Conservation (phyloP, 2,329 filamentous ascomycete species). For the Fusarium annulatum region DNA sequence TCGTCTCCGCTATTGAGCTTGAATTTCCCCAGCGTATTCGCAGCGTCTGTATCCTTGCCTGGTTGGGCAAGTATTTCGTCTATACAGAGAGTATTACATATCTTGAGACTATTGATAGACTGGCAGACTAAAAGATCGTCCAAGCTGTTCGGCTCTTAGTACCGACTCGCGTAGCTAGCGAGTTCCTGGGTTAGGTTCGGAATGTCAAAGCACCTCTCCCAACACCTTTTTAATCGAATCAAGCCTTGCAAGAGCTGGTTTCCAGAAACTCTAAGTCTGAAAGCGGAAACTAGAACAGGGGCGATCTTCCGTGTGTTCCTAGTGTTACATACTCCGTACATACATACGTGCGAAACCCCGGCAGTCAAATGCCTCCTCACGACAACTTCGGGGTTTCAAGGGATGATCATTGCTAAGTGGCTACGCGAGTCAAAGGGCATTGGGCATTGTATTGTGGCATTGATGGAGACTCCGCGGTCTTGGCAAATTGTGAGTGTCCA, state of each 20-base stretch:
- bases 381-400: background rate
- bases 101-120: background rate
- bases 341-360: background rate
- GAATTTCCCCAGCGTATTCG: background rate
- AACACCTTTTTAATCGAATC: background rate
- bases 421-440: background rate
- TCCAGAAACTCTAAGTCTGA: background rate
- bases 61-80: background rate
- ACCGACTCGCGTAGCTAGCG: conserved; percentile 3
- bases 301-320: background rate
- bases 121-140: background rate
- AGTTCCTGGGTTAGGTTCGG: background rate
- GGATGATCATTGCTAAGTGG: background rate
- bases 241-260: background rate
- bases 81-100: background rate
- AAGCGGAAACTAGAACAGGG: background rate
- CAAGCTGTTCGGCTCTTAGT: background rate
- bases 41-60: background rate
- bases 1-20: background rate
- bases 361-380: background rate
- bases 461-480: background rate
- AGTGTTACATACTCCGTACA: background rate
- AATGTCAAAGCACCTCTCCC: background rate
- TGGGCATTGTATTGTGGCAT: background rate
- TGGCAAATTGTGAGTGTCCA: background rate